Conservation (phyloP, 164 flowering plant genomes). For the Stephania japonica region DNA sequence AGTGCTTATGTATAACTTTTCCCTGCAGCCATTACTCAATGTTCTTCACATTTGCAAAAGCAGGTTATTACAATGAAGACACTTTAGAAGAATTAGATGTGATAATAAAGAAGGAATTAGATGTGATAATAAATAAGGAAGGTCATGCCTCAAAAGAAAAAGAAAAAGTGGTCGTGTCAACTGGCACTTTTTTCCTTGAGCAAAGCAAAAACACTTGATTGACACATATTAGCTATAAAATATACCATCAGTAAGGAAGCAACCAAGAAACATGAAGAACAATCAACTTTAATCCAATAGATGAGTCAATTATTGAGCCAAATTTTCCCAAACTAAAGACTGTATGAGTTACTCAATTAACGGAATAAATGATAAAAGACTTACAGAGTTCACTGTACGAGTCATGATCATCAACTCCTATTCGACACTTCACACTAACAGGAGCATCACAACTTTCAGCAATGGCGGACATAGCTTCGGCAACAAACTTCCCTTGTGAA, state of each 20-base stretch:
- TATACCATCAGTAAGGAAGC: background rate
- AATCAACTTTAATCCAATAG: background rate
- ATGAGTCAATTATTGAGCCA: background rate
- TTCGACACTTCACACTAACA: conserved; percentile 94
- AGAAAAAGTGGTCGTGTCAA: background rate
- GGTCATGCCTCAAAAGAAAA: too few species aligned
- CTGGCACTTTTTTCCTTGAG: background rate
- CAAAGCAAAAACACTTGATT: background rate
- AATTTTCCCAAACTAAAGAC: background rate
- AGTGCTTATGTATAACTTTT: background rate
- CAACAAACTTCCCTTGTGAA: conserved; percentile 86
- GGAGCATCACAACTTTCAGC: conserved; percentile 78
- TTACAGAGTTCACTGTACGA: conserved; percentile 91
- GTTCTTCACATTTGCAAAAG: background rate
- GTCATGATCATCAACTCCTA: conserved; percentile 94
- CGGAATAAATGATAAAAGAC: conserved; percentile 16
- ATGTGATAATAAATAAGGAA: background rate
- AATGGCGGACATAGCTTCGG: conserved; percentile 90
- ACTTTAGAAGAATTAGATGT: background rate
- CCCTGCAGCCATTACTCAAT: background rate
- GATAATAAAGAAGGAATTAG: too few species aligned
- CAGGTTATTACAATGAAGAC: background rate
- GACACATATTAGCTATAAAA: background rate
- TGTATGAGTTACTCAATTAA: background rate
- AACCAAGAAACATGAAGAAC: background rate